These are phyloP conservation scores for Penicillium sp. DNA, from an alignment of 2,329 filamentous ascomycete species.

Conservation along the genomic window DNA sequence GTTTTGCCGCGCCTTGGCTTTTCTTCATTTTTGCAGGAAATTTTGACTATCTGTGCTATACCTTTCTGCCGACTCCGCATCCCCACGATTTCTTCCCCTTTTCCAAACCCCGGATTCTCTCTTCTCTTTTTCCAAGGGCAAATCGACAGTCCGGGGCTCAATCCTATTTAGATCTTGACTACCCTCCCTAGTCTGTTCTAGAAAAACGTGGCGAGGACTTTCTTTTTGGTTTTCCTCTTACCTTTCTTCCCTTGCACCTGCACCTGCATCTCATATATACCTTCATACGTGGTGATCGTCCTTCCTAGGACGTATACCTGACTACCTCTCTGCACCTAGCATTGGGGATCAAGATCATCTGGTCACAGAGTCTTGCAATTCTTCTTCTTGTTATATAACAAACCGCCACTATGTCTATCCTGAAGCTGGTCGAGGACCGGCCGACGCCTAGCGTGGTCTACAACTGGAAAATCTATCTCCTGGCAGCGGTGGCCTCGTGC, in stretches of 20 bases:
- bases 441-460: constrained; percentile 59
- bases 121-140: constrained; percentile 8
- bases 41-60: constrained; percentile 16
- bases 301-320: constrained; percentile 9
- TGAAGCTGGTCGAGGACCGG: constrained; percentile 46
- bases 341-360: constrained; percentile 9
- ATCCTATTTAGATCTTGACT: constrained; percentile 23
- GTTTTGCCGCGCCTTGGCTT: constrained; percentile 22
- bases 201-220: constrained; percentile 8
- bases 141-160: constrained; percentile 12
- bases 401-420: constrained; percentile 38
- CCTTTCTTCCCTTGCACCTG: not conserved
- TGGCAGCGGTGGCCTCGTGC: constrained; percentile 56
- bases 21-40: not conserved
- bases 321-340: constrained; percentile 10
- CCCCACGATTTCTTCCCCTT: constrained; percentile 16
- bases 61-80: constrained; percentile 23
- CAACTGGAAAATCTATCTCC: constrained; percentile 60
- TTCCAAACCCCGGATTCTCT: constrained; percentile 19
- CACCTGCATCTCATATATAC: not conserved
- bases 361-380: not conserved
- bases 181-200: constrained; percentile 7
- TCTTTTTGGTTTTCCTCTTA: constrained; percentile 5
- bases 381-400: not conserved
- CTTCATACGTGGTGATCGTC: constrained; percentile 3